A percentile compares a stretch with the other conserved stretches of the same genome.
phyloP scores from a whole-genome alignment of 1,139 yeast species.

The Yamadazyma mexicana region DNA sequence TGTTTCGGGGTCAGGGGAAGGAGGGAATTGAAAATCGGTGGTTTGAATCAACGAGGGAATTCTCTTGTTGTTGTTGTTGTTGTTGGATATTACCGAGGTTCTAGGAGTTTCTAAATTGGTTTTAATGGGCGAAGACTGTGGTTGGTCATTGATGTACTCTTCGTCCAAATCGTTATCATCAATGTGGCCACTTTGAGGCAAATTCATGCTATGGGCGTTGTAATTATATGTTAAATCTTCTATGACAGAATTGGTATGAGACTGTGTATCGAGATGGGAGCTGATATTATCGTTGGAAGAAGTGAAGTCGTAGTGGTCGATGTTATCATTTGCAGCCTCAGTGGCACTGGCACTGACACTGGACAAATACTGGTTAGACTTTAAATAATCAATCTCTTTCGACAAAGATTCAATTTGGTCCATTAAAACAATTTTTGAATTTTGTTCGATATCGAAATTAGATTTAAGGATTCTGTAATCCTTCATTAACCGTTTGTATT shows the following conservation, averaged over 20 bases:
- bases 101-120: constrained; percentile 13
- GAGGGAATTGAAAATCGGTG: constrained; percentile 26
- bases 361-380: constrained; percentile 14
- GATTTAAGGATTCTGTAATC: constrained; percentile 41
- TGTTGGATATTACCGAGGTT: constrained; percentile 4
- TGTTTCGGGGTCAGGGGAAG: constrained; percentile 35
- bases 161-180: constrained; percentile 6
- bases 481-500: constrained; percentile 32
- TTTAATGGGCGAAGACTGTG: constrained; percentile 18
- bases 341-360: neutral
- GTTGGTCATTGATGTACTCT: constrained; percentile 7
- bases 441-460: constrained; percentile 48
- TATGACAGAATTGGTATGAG: constrained; percentile 10
- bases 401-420: constrained; percentile 55
- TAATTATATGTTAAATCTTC: constrained; percentile 17
- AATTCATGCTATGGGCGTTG: constrained; percentile 22
- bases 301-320: constrained; percentile 9
- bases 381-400: constrained; percentile 34
- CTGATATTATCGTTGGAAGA: neutral
- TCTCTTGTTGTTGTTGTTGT: constrained; percentile 8
- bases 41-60: constrained; percentile 17
- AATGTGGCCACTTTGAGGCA: constrained; percentile 22
- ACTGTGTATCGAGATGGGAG: constrained; percentile 4
- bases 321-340: constrained; percentile 1
- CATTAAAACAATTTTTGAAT: constrained; percentile 51